Conservation (phyloP, 371 early-diverging fungal genomes). For the Chytridium lagenaria region DNA sequence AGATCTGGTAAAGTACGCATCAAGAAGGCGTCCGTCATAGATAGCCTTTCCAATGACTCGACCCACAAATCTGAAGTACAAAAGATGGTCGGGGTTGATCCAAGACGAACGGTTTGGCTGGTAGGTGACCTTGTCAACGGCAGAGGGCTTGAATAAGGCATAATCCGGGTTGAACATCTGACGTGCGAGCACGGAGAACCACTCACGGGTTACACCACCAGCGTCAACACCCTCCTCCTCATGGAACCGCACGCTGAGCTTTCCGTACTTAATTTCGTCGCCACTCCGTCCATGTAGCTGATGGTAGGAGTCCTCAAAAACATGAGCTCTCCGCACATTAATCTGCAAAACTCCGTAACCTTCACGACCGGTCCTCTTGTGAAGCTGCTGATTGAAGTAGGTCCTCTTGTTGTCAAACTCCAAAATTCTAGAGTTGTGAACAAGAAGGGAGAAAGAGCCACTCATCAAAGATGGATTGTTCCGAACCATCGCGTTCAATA, state of each 20-base stretch:
- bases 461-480: conserved; percentile 94
- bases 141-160: conserved; percentile 95
- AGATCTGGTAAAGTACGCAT: conserved; percentile 97
- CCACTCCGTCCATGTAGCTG: conserved; percentile 90
- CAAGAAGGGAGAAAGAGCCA: conserved; percentile 95
- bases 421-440: conserved; percentile 94
- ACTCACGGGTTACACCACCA: conserved; percentile 98
- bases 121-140: conserved; percentile 94
- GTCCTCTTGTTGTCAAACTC: conserved; percentile 99
- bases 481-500: conserved; percentile 95
- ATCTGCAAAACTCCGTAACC: conserved; percentile 78
- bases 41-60: conserved; percentile 99
- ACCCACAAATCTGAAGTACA: conserved; percentile 98
- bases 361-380: conserved; percentile 76
- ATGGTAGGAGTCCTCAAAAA: conserved; percentile 97
- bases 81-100: conserved; percentile 95
- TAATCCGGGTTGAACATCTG: conserved; percentile 99
- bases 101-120: conserved; percentile 96
- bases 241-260: conserved; percentile 92
- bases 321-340: conserved; percentile 90
- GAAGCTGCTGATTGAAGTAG: conserved; percentile 94
- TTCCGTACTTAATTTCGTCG: conserved; percentile 92
- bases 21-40: conserved; percentile 92
- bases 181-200: conserved; percentile 95
- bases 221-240: conserved; percentile 99